phyloP scores from a whole-genome alignment of 106 monocot genomes.

The Allium cepa region DNA sequence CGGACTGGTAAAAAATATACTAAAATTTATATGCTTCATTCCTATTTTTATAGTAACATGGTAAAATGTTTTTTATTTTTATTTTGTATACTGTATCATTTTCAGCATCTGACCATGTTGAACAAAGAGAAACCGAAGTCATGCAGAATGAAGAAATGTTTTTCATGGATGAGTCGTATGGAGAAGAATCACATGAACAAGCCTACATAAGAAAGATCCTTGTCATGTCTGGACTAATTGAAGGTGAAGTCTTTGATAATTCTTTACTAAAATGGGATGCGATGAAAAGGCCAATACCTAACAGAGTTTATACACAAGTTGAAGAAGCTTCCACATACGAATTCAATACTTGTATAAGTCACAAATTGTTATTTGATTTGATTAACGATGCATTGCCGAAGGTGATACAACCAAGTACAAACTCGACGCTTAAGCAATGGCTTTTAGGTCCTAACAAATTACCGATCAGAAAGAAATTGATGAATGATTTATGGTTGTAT shows the following conservation, averaged over 20 bases:
- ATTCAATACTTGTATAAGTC: slow-evolving; percentile 10
- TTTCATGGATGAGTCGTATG: slow-evolving; percentile 7
- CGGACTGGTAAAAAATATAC: slow-evolving; percentile 19
- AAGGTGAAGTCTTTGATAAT: slow-evolving; percentile 14
- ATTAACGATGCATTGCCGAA: slow-evolving; percentile 45
- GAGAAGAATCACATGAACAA: slow-evolving; percentile 23
- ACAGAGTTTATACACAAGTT: slow-evolving; percentile 54
- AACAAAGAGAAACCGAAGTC: slow-evolving; percentile 12
- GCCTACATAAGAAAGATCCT: slow-evolving; percentile 51
- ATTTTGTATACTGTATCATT: no score
- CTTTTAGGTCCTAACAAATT: background rate
- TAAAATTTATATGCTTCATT: no score
- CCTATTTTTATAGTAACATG: no score
- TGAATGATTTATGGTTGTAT: slow-evolving; percentile 34
- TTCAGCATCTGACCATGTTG: background rate
- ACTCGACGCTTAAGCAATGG: slow-evolving; percentile 18
- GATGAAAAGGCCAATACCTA: slow-evolving; percentile 28
- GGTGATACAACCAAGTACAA: slow-evolving; percentile 8
- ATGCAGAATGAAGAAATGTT: slow-evolving; percentile 6
- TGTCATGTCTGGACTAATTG: slow-evolving; percentile 28
- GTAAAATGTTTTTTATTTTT: no score
- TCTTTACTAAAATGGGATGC: slow-evolving; percentile 24
- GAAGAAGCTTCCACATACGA: slow-evolving; percentile 24
- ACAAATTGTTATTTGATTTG: slow-evolving; percentile 57
- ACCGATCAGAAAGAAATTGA: slow-evolving; percentile 23